These are phyloP conservation scores for Acmispon strigosus DNA, from an alignment of 306 rosid genomes.

Conservation along the genomic window DNA sequence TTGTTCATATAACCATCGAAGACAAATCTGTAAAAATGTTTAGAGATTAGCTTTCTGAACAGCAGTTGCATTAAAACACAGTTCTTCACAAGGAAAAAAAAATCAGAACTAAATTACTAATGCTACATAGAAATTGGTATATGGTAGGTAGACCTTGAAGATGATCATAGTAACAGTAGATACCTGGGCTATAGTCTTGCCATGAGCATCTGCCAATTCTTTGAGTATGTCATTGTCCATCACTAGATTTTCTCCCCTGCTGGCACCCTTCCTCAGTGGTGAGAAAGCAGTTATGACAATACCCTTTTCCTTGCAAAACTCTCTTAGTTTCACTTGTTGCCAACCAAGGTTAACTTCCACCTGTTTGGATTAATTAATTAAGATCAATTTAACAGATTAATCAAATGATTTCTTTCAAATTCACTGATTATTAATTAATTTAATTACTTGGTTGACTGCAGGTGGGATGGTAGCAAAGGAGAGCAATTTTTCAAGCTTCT, in stretches of 20 bases:
- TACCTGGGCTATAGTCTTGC: constrained; percentile 41
- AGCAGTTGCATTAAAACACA: too few species aligned
- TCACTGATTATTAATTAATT: background rate
- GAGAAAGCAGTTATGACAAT: constrained; percentile 35
- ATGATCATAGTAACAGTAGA: too few species aligned
- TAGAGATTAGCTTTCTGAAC: background rate
- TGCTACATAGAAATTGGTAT: too few species aligned
- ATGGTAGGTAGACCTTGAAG: too few species aligned
- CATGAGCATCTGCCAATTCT: constrained; percentile 33
- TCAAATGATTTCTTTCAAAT: background rate
- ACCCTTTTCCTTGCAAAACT: constrained; percentile 33
- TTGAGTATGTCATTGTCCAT: constrained; percentile 37
- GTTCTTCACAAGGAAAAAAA: too few species aligned
- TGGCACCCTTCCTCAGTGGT: constrained; percentile 39
- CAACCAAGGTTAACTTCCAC: constrained; percentile 38
- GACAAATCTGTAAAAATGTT: constrained; percentile 27
- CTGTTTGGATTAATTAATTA: constrained; percentile 1
- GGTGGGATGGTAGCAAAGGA: constrained; percentile 64
- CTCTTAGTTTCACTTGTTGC: constrained; percentile 35
- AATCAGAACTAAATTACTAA: too few species aligned
- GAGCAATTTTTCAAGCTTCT: constrained; percentile 52
- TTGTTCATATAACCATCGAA: constrained; percentile 41
- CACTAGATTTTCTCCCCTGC: constrained; percentile 29
- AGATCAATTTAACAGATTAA: background rate
- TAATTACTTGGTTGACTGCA: constrained; percentile 52